Evolutionary conservation across 2,329 filamentous ascomycete genomes (phyloP), one percentile per base, ranked within the genome.

Genomic region (Trichoderma cornu-damae): DNA sequence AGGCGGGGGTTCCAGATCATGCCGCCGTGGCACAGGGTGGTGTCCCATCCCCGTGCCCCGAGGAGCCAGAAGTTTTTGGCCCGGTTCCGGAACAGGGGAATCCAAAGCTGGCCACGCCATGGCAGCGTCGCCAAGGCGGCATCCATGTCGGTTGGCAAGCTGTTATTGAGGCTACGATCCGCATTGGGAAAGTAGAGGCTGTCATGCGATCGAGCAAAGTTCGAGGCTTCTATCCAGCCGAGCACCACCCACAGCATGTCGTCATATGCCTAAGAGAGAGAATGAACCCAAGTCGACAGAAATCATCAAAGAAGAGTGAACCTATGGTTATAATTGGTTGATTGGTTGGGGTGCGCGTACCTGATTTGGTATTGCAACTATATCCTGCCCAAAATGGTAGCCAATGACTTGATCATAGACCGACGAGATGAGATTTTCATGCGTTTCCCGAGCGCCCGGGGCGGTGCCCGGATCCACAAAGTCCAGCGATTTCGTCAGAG

Each of bases 231-330:
- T 52, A 96, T 75, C 92, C 93, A 96, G 61, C 88, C 90, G 35
- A 97, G 79, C 2, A 95, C 90, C 1, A 96, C 90, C 93, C 93
- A 97, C 2, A 96, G 81, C 75, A 96, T 96, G 69, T 97, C 93
- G 68, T 96, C 93, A 69, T 87, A 96, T 0, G 93, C 93, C 76
- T 94, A 2, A 3, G 16, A 11, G 3, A 6, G 8, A 20, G 5
- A 16, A 8, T 38, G 6, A 24, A 6, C 26, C 18, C 16, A 38
- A 46, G 30, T 24, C 34, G 6, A 47, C 1, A 14, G 14, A 30
- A n/a, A 34, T 6, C 11, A 4, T 6, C 6, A 6, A 18, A 14
- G n/a, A 20, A 12, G 18, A 47, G 24, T 24, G n/a, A 16, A 16
- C n/a, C n/a, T n/a, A n/a, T n/a, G n/a, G n/a, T n/a, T n/a, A n/a